Percentiles rank a stretch among this genome's conserved stretches.
Evolutionary conservation across 208 protist species (phyloP).

Genomic region (Angomonas desouzai): DNA sequence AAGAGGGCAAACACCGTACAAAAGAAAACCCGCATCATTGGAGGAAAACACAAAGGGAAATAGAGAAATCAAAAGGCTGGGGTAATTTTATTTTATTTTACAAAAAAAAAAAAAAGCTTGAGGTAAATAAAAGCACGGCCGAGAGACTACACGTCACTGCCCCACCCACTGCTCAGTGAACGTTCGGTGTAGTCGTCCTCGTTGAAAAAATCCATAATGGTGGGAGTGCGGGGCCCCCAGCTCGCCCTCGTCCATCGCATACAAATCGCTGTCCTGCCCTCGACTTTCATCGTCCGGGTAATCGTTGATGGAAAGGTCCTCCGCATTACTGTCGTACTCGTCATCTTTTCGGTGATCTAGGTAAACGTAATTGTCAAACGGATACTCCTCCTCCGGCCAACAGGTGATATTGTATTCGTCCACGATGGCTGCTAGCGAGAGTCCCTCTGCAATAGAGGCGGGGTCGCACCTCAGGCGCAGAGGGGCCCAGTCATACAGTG

Average conservation of each 20-base stretch:
- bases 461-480: not conserved
- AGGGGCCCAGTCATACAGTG: not conserved
- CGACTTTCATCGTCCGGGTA: conserved; percentile 67
- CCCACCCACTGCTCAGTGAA: conserved; percentile 45
- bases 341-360: conserved; percentile 85
- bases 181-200: conserved; percentile 47
- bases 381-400: not conserved
- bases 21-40: too few relatives aligned
- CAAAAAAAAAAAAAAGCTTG: too few relatives aligned
- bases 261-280: conserved; percentile 14
- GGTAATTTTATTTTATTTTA: too few relatives aligned
- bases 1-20: too few relatives aligned
- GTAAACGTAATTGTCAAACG: conserved; percentile 68
- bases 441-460: not conserved
- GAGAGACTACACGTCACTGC: conserved; percentile 30
- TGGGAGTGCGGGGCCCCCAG: not conserved
- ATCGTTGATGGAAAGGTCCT: conserved; percentile 83
- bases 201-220: conserved; percentile 41
- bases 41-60: too few relatives aligned
- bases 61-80: too few relatives aligned
- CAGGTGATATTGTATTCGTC: not conserved
- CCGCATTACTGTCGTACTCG: conserved; percentile 90
- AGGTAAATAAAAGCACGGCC: too few relatives aligned
- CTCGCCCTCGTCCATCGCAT: conserved; percentile 17
- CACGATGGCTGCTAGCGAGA: not conserved